Conservation (phyloP, 441 rosid genomes). For the Populus hybrid region DNA sequence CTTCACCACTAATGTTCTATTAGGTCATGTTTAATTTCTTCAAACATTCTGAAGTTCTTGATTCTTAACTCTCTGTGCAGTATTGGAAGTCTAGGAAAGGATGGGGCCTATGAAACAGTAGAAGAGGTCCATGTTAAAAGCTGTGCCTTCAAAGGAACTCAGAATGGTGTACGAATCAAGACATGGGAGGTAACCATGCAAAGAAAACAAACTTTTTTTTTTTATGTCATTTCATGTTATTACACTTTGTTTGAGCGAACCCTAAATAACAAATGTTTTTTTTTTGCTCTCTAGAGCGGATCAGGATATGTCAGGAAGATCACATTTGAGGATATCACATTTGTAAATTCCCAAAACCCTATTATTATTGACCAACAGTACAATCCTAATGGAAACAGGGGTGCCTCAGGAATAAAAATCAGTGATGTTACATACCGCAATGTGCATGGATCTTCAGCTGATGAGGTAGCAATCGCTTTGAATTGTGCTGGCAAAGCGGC, state of each 20-base stretch:
- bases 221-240: background rate
- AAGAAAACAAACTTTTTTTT: background rate
- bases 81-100: slow-evolving; percentile 30
- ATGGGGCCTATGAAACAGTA: slow-evolving; percentile 11
- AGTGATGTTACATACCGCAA: slow-evolving; percentile 5
- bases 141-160: slow-evolving; percentile 16
- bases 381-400: background rate
- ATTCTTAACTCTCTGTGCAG: slow-evolving; percentile 1
- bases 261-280: background rate
- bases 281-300: slow-evolving; percentile 24
- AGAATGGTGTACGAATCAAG: slow-evolving; percentile 36
- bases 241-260: background rate
- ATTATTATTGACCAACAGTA: slow-evolving; percentile 35
- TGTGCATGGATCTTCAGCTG: slow-evolving; percentile 2
- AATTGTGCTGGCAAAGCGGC: background rate
- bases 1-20: background rate
- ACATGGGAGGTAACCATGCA: slow-evolving; percentile 26
- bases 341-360: slow-evolving; percentile 18
- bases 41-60: background rate
- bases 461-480: slow-evolving; percentile 11
- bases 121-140: slow-evolving; percentile 20
- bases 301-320: slow-evolving; percentile 32
- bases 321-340: slow-evolving; percentile 18
- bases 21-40: background rate
- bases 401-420: background rate